Evolutionary conservation across 73 alveolate genomes (phyloP).

Genomic region (Paramecium tetraurelia): DNA sequence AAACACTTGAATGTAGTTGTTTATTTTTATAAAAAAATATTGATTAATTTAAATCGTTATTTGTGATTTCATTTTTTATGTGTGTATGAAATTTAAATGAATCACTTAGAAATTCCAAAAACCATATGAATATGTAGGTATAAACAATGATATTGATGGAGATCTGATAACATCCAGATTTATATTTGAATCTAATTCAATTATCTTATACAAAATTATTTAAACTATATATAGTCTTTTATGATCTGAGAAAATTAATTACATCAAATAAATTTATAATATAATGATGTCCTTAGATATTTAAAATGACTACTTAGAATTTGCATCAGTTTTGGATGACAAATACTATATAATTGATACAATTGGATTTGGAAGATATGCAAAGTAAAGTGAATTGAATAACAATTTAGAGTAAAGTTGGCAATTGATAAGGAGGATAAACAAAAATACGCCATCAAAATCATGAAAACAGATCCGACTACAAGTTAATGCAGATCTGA

Average conservation of each 20-base stretch:
- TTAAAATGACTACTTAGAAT: conserved; percentile 46
- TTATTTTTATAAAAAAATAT: no score
- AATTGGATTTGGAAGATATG: conserved; percentile 48
- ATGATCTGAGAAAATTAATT: not conserved
- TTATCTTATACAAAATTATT: not conserved
- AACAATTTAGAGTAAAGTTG: not conserved
- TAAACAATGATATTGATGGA: no score
- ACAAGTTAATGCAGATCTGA: not conserved
- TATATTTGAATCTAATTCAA: not conserved
- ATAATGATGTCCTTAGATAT: conserved; percentile 40
- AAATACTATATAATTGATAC: conserved; percentile 6
- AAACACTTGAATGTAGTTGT: no score
- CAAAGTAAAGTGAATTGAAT: not conserved
- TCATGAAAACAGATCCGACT: conserved; percentile 40
- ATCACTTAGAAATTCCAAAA: no score
- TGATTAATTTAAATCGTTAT: no score
- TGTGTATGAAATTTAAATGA: no score
- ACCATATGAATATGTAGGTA: no score
- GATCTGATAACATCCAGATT: not conserved
- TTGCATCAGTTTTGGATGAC: conserved; percentile 33
- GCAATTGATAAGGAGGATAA: conserved; percentile 21
- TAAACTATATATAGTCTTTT: not conserved
- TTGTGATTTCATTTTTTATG: no score
- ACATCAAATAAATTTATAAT: not conserved
- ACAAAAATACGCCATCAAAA: conserved; percentile 8